phyloP scores from a whole-genome alignment of 495 filamentous ascomycete genomes.

The Podospora bellae-mahoneyi region DNA sequence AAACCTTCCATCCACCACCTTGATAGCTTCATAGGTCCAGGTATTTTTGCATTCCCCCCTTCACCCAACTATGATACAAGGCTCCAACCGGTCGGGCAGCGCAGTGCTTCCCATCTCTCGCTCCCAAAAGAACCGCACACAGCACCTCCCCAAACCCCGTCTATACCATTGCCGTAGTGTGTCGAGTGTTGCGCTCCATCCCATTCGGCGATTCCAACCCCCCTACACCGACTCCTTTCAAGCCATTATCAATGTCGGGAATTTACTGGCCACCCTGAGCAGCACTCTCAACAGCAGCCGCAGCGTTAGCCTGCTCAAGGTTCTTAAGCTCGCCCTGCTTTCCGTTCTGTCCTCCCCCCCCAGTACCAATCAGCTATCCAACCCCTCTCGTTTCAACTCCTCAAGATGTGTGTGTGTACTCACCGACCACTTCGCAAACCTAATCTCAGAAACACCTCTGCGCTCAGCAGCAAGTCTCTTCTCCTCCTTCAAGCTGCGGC shows the following conservation, averaged over 20 bases:
- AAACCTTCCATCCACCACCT: neutral
- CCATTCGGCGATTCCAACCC: slow-evolving; percentile 2
- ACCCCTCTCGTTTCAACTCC: slow-evolving; percentile 1
- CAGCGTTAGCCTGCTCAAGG: slow-evolving; percentile 68
- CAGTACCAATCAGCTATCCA: slow-evolving; percentile 27
- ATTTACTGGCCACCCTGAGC: slow-evolving; percentile 23
- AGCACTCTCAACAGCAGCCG: slow-evolving; percentile 51
- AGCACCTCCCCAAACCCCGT: neutral
- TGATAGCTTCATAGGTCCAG: neutral
- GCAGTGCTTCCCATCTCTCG: neutral
- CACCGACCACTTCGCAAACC: slow-evolving; percentile 96
- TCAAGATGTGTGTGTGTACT: slow-evolving; percentile 37
- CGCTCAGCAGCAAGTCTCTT: slow-evolving; percentile 82
- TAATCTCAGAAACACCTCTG: slow-evolving; percentile 82
- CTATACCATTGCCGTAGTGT: neutral
- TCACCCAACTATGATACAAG: slow-evolving; percentile 29
- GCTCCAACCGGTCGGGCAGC: slow-evolving; percentile 1
- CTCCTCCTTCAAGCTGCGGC: slow-evolving; percentile 92
- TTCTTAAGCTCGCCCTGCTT: slow-evolving; percentile 87
- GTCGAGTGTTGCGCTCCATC: neutral
- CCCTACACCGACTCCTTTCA: neutral
- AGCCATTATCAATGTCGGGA: slow-evolving; percentile 3
- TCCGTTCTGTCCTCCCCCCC: slow-evolving; percentile 65
- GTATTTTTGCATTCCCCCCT: slow-evolving; percentile 26
- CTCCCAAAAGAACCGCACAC: neutral